Base-by-base conservation (phyloP, 129 eudicot genomes). In the Lactuca saligna region DNA sequence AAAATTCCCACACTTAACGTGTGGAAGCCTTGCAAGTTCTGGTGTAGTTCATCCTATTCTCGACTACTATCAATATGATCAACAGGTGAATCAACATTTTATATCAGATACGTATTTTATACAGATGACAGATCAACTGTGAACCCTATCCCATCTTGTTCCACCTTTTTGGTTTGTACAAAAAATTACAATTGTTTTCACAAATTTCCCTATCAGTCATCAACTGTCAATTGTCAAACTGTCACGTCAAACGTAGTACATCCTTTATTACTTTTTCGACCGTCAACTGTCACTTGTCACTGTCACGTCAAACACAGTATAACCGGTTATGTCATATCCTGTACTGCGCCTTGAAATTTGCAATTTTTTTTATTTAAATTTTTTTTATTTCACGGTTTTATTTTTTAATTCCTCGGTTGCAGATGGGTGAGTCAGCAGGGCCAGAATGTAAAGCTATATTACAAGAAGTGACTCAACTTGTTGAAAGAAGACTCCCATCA, bases 11-110 rank as follows among this genome's bases (percentile, higher is more conserved):
- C 99, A 94, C 69, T 85, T 94, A 72, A 89, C 99, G 57, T 89
- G 99, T 74, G 99, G 99, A 82, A 94, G 99, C 73, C 91, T 94
- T 76, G 92, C 99, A 60, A 89, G 99, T 75, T 94, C 99, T 53
- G 99, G 83, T 33, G 99, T 94, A 31, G 97, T 94, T 57, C 86
- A 61, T 48, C 87, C 99, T 51, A 83, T 94, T 80, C 84, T 85
- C 65, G 72, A 87, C 83, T 94, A 79, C 75, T 61, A 84, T 7
- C 93, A 89, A 69, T 94, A 89, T 79, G 99, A 94, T 78, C 80
- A 76, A 74, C 99, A 94, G 99, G 99, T 94, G 73, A 70, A 73
- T 17, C 14, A 51, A 44, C 59, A 1, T 59, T 6, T 14, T 1
- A 35, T 35, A 35, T 3, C 3, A 0, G 6, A 35, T 6, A 35